A percentile compares a stretch with the other conserved stretches of the same genome.
These are phyloP conservation scores for Phlebopus sp. DNA, from an alignment of 1,284 basidiomycete genomes.

Conservation along the genomic window DNA sequence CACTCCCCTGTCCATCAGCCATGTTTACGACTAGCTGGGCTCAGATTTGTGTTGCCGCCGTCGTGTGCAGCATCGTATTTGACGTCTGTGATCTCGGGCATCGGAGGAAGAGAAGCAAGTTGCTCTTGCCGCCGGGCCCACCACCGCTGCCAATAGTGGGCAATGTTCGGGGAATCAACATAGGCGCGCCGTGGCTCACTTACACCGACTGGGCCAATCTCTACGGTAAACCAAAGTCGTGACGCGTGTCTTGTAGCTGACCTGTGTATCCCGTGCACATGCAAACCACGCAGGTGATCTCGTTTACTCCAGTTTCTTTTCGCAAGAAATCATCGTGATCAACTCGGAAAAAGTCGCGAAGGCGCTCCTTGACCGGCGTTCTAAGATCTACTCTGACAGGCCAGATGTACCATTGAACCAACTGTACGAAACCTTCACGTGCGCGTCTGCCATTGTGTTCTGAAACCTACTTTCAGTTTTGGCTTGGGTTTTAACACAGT, in stretches of 20 bases:
- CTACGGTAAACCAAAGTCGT: slow-evolving; percentile 32
- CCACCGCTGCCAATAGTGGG: slow-evolving; percentile 30
- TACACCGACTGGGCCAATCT: slow-evolving; percentile 45
- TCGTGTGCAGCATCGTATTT: slow-evolving; percentile 11
- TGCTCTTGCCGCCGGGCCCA: slow-evolving; percentile 31
- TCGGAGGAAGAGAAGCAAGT: slow-evolving; percentile 5
- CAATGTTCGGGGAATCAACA: slow-evolving; percentile 42
- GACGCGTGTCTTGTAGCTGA: not conserved
- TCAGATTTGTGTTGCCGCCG: slow-evolving; percentile 11
- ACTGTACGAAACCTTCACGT: slow-evolving; percentile 57
- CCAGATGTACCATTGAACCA: slow-evolving; percentile 16
- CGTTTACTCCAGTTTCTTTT: slow-evolving; percentile 20
- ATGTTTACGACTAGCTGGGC: slow-evolving; percentile 13
- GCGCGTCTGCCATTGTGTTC: slow-evolving; percentile 44
- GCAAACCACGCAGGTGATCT: slow-evolving; percentile 17
- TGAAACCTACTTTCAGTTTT: slow-evolving; percentile 21
- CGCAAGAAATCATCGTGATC: slow-evolving; percentile 21
- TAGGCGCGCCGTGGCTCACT: slow-evolving; percentile 40
- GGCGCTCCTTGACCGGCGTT: slow-evolving; percentile 20
- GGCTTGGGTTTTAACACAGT: slow-evolving; percentile 22
- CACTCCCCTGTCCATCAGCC: not conserved
- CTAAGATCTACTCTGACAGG: slow-evolving; percentile 22
- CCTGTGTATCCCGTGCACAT: slow-evolving; percentile 16
- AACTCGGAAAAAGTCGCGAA: slow-evolving; percentile 20
- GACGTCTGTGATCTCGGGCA: not conserved